A percentile compares a stretch with the other conserved stretches of the same genome.
These are phyloP conservation scores for Pseudoturritis turrita DNA, from an alignment of 345 rosid species.

Conservation along the genomic window DNA sequence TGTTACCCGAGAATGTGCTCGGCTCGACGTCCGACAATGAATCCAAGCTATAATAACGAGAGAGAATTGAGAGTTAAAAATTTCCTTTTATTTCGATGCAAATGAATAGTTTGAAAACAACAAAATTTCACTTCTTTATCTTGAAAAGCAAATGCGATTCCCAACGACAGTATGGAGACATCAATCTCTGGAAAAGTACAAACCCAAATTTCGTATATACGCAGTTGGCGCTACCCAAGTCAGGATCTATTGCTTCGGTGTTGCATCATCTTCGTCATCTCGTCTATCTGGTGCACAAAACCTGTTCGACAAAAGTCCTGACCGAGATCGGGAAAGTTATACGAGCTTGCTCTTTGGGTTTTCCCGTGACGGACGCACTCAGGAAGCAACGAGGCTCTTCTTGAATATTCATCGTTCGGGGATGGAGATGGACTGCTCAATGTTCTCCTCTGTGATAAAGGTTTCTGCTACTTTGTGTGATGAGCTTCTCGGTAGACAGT, in stretches of 20 bases:
- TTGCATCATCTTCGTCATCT: not conserved
- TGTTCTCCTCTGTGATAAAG: slow-evolving; percentile 61
- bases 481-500: slow-evolving; percentile 51
- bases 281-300: slow-evolving; percentile 25
- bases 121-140: not conserved
- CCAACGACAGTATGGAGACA: not conserved
- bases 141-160: slow-evolving; percentile 18
- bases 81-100: not conserved
- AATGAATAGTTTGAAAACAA: not conserved
- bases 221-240: not conserved
- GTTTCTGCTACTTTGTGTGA: slow-evolving; percentile 53
- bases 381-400: slow-evolving; percentile 50
- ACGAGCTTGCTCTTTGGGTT: slow-evolving; percentile 46
- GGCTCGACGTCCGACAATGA: too few species aligned
- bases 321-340: slow-evolving; percentile 13
- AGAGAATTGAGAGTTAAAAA: too few species aligned
- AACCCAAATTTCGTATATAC: not conserved
- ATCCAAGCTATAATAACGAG: too few species aligned
- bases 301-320: slow-evolving; percentile 50
- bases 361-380: slow-evolving; percentile 51
- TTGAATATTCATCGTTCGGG: slow-evolving; percentile 47
- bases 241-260: not conserved
- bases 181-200: not conserved
- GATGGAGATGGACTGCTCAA: slow-evolving; percentile 45
- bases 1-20: too few species aligned